A percentile compares a stretch with the other conserved stretches of the same genome.
Evolutionary conservation across 2,329 filamentous ascomycete species (phyloP).

Genomic region (Ophiostoma piceae): DNA sequence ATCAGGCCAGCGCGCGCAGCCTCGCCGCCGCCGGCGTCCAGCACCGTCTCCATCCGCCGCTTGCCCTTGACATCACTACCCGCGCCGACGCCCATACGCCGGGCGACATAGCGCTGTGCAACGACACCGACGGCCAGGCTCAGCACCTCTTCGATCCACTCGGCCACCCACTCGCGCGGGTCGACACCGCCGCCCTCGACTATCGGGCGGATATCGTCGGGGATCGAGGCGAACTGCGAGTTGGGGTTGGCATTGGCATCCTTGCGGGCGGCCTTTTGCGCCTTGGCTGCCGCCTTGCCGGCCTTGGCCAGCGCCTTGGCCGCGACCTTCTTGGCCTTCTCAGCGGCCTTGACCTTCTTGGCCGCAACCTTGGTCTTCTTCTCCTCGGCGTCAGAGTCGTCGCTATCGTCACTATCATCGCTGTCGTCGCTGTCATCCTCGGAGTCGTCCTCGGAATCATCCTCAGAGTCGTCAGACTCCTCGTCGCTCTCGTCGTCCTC

Average conservation of each 20-base stretch:
- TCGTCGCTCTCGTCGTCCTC: constrained; percentile 27
- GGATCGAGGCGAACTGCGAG: constrained; percentile 42
- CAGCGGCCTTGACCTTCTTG: constrained; percentile 12
- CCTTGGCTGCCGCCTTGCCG: constrained; percentile 1
- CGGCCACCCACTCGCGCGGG: constrained; percentile 91
- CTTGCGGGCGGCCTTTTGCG: constrained; percentile 2
- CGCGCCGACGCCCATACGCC: constrained; percentile 92
- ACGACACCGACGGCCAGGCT: constrained; percentile 74
- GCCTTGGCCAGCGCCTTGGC: constrained; percentile 8
- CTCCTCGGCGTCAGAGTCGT: constrained; percentile 14
- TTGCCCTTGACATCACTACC: constrained; percentile 59
- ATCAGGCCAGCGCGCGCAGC: constrained; percentile 55
- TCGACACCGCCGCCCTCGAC: constrained; percentile 72
- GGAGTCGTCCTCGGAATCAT: constrained; percentile 36
- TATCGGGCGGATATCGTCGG: constrained; percentile 82
- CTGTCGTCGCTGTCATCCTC: not conserved
- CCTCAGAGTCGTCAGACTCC: constrained; percentile 28
- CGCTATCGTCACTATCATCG: constrained; percentile 6
- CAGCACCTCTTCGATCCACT: constrained; percentile 91
- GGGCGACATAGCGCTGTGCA: constrained; percentile 90
- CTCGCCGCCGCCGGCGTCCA: constrained; percentile 55
- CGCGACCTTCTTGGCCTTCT: constrained; percentile 9
- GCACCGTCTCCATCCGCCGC: constrained; percentile 52
- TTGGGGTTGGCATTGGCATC: not conserved
- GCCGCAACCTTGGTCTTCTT: constrained; percentile 6